phyloP scores from a whole-genome alignment of 2,329 filamentous ascomycete genomes.

The Aspergillus luchuensis region DNA sequence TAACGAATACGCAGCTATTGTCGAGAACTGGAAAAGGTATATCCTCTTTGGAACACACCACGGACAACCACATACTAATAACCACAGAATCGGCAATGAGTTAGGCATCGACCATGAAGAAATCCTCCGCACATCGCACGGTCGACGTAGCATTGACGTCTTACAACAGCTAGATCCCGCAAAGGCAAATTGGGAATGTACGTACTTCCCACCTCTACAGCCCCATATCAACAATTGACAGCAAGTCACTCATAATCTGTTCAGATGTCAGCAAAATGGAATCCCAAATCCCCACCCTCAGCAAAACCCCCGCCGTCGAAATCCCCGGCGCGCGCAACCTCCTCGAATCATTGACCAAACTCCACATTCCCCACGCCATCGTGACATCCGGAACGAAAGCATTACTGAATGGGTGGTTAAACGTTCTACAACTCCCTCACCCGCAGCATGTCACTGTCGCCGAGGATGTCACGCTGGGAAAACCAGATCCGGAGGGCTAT shows the following conservation, averaged over 20 bases:
- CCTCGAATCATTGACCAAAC: neutral
- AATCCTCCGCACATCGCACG: slow-evolving; percentile 9
- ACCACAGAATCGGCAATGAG: neutral
- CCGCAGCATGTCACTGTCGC: slow-evolving; percentile 1
- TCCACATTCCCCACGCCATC: neutral
- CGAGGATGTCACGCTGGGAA: slow-evolving; percentile 9
- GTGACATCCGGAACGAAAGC: slow-evolving; percentile 8
- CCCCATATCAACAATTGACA: no score
- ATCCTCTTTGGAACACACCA: no score
- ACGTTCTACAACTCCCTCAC: slow-evolving; percentile 3
- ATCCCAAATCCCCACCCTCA: neutral
- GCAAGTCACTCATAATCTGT: no score
- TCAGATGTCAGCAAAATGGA: slow-evolving; percentile 11
- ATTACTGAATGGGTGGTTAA: slow-evolving; percentile 1
- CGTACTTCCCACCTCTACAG: neutral
- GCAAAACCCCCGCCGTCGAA: slow-evolving; percentile 1
- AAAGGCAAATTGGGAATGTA: slow-evolving; percentile 12
- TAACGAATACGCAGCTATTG: neutral
- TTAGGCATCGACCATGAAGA: slow-evolving; percentile 1
- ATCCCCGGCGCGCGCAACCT: slow-evolving; percentile 5
- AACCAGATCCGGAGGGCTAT: slow-evolving; percentile 12
- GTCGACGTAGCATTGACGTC: slow-evolving; percentile 9
- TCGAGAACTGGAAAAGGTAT: slow-evolving; percentile 9
- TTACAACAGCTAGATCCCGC: neutral
- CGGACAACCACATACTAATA: neutral